Percentiles rank a stretch among this genome's conserved stretches.
Conservation (phyloP, 192 early-diverging fungal species). For the Cetraspora pellucida region DNA sequence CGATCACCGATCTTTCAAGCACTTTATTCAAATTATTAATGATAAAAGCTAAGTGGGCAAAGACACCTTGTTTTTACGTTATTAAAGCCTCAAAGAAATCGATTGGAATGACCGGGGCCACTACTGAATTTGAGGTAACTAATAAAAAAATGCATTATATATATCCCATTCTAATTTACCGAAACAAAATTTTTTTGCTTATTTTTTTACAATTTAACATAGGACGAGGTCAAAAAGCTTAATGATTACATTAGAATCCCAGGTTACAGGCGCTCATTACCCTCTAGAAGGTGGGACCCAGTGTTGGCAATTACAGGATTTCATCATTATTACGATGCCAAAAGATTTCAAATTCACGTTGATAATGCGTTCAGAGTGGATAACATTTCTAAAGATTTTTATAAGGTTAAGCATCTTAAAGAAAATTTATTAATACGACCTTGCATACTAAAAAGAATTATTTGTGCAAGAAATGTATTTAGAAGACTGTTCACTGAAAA, state of each 20-base stretch:
- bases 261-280: neutral
- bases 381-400: neutral
- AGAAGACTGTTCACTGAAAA: neutral
- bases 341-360: neutral
- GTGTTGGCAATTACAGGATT: neutral
- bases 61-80: neutral
- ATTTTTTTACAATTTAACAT: neutral
- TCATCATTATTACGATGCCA: neutral
- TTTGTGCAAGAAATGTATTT: neutral
- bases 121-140: neutral
- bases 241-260: neutral
- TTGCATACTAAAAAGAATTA: neutral
- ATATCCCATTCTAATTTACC: neutral
- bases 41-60: neutral
- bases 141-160: neutral
- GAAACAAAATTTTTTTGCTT: neutral
- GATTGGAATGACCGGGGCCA: neutral
- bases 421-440: neutral
- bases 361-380: neutral
- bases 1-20: too few species aligned
- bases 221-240: neutral
- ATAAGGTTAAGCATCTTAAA: neutral
- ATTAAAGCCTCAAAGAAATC: neutral
- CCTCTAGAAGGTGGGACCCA: neutral
- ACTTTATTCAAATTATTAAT: too few species aligned